Evolutionary conservation across 805 yeast species (phyloP), one percentile per base, ranked within the genome.

Genomic region (Nakazawaea holstii): DNA sequence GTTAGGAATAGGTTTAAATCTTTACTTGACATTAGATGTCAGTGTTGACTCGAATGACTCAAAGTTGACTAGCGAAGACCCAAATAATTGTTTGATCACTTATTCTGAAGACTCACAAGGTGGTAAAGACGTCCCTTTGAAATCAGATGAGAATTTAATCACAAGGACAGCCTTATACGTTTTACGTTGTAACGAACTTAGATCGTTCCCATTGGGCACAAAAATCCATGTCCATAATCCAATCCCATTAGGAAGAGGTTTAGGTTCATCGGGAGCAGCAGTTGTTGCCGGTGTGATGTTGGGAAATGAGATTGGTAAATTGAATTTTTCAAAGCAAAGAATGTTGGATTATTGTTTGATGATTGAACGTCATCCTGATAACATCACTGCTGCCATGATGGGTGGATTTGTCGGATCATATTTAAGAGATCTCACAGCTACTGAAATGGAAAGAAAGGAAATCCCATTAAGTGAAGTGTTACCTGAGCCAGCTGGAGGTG

Each of bases 291-390:
- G 99, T 60, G 95, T 87, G 10, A 73, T 90, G 69, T 72, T 94
- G 39, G 99, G 95, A 41, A 87, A 87, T 61, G 92, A 84, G 54
- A 74, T 91, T 31, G 97, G 94, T 35, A 73, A 79, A 43, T 70
- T 92, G 32, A 80, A 78, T 1, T 79, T 90, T 51, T 69, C 82
- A 43, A 91, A 86, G 66, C 83, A 79, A 57, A 76, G 98, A 57
- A 77, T 94, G 82, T 72, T 94, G 58, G 99, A 94, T 66, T 94
- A 87, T 72, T 89, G 97, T 65, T 75, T 94, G 57, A 87, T 94
- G 94, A 91, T 94, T 55, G 99, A 94, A 71, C 82, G 98, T 64
- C 99, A 94, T 60, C 99, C 99, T 32, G 99, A 94, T 68, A 94
- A 94, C 66, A 91, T 94, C 59, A 89, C 97, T 10, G 99, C 99